Evolutionary conservation across 2,329 filamentous ascomycete genomes (phyloP), one percentile per base, ranked within the genome.

Genomic region (Dothiorella sarmentorum): DNA sequence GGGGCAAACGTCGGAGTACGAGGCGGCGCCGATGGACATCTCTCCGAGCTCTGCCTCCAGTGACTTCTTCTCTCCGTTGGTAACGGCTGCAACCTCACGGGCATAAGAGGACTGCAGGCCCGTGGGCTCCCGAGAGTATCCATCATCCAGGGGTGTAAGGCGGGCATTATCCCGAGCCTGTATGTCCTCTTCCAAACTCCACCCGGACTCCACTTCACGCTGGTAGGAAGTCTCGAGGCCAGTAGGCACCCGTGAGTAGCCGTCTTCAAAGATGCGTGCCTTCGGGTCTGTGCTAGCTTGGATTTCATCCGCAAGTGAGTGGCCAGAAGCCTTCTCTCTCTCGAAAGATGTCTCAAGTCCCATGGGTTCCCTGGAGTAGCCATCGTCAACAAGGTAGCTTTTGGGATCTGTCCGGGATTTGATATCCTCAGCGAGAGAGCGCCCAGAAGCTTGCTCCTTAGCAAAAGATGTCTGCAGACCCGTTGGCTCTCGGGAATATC

Each of bases 381-480:
- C 55, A 38, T 58, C 55, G 13, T 58, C 55, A 7, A 40, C 18
- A 22, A 47, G 22, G 18, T 58, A 15, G 11, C 38, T 57, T 22
- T 22, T 13, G 10, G 55, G 55, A 10, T 58, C 42, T 10, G 42
- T 38, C 31, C 13, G 38, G 35, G 55, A 42, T 27, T 49, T 42
- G 20, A 58, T 31, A 9, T 58, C 55, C 17, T 47, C 42, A 7
- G 43, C 43, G 4, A 58, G 43, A 27, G 55, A 52, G 15, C 35
- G 44, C 15, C 56, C 56, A 27, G 56, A 52, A 6, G 26, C 45
- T 22, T 35, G 44, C 40, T 66, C 64, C 7, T 44, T 53, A 10
- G 58, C 60, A 26, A 61, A 66, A 7, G 60, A 61, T 40, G 58
- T 65, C 56, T 65, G 55, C 26, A 65, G 27, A 9, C 63, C 63